Evolutionary conservation across 106 monocot species (phyloP).

Genomic region (Dioscorea zingiberensis): DNA sequence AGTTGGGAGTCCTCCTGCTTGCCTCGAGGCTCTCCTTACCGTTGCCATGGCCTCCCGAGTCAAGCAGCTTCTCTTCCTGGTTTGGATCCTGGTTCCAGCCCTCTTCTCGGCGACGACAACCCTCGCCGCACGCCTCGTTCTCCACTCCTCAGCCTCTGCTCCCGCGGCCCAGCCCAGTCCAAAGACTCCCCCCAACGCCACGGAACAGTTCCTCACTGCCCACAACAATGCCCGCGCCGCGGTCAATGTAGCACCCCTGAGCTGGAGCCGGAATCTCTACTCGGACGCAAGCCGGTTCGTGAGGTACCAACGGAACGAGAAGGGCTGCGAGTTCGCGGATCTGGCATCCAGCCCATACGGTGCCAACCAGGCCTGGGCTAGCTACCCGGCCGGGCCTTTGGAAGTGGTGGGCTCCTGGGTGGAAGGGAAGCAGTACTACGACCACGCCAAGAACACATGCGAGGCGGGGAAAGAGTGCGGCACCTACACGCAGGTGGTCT

Average conservation of each 20-base stretch:
- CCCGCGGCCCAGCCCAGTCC: too few species aligned
- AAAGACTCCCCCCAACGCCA: not conserved
- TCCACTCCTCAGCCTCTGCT: too few species aligned
- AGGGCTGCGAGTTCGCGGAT: constrained; percentile 39
- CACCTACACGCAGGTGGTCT: constrained; percentile 57
- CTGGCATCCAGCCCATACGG: constrained; percentile 31
- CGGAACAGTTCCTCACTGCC: constrained; percentile 17
- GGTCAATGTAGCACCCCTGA: constrained; percentile 24
- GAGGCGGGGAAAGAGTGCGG: constrained; percentile 34
- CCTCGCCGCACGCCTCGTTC: not conserved
- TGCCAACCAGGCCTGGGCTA: constrained; percentile 42
- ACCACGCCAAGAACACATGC: constrained; percentile 36
- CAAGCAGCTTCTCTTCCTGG: not conserved
- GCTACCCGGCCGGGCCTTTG: constrained; percentile 27
- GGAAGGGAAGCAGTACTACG: constrained; percentile 27
- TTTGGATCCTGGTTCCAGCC: not conserved
- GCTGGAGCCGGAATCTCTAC: constrained; percentile 32
- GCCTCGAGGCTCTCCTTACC: too few species aligned
- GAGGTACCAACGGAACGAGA: constrained; percentile 12
- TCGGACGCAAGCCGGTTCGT: constrained; percentile 6
- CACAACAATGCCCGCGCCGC: constrained; percentile 43
- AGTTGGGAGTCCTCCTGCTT: too few species aligned
- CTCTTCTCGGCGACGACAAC: not conserved
- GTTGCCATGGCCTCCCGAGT: too few species aligned
- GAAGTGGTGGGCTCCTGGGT: constrained; percentile 49